Evolutionary conservation across 75 land plant species (phyloP).

Genomic region (Selaginella tamariscina): DNA sequence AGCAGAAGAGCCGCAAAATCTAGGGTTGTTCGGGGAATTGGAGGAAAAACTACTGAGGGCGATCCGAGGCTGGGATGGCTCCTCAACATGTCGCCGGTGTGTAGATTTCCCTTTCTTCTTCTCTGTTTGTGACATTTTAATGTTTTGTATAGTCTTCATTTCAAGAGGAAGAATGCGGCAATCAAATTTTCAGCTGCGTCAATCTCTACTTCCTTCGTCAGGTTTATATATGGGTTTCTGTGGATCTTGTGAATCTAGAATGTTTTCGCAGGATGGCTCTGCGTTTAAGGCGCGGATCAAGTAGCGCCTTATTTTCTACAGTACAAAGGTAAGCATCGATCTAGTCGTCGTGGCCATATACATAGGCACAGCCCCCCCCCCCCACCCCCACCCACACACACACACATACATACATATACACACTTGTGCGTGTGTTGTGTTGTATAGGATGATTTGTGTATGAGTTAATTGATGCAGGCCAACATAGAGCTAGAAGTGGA

Average conservation of each 20-base stretch:
- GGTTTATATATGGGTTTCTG: conserved; percentile 29
- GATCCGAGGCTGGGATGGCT: conserved; percentile 95
- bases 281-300: conserved; percentile 70
- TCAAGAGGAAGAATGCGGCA: conserved; percentile 50
- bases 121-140: not conserved
- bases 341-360: too few relatives aligned
- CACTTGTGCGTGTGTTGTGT: not conserved
- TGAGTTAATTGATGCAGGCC: too few relatives aligned
- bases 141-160: conserved; percentile 53
- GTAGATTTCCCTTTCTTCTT: conserved; percentile 1
- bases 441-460: too few relatives aligned
- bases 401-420: too few relatives aligned
- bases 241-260: too few relatives aligned
- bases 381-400: too few relatives aligned
- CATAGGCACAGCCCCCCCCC: too few relatives aligned
- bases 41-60: conserved; percentile 82
- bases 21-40: conserved; percentile 35
- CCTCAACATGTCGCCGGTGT: conserved; percentile 74
- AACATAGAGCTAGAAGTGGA: conserved; percentile 79
- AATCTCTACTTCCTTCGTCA: conserved; percentile 92
- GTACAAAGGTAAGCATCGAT: conserved; percentile 78
- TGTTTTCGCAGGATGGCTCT: conserved; percentile 68
- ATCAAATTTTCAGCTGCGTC: conserved; percentile 65
- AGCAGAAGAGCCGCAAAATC: conserved; percentile 19
- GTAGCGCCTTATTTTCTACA: conserved; percentile 85